These are phyloP conservation scores for Scheffersomyces spartinae DNA, from an alignment of 805 yeast genomes.

Conservation along the genomic window DNA sequence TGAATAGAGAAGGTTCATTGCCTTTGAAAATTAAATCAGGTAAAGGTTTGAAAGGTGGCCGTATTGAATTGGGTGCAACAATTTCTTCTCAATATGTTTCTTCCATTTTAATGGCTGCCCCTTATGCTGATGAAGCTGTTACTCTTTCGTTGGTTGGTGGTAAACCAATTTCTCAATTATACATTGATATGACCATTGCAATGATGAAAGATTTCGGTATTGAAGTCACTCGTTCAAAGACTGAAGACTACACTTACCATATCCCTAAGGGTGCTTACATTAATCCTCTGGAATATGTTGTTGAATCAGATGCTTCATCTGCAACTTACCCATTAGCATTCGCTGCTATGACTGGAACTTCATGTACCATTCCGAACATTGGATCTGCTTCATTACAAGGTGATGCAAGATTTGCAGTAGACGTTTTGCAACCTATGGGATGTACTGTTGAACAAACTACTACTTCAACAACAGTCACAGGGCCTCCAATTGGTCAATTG, in stretches of 20 bases:
- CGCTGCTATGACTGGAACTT: constrained; percentile 92
- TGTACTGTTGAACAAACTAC: constrained; percentile 76
- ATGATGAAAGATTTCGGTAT: constrained; percentile 93
- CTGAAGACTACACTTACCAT: constrained; percentile 76
- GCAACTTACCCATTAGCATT: constrained; percentile 97
- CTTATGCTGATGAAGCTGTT: constrained; percentile 83
- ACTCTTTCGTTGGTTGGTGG: constrained; percentile 88
- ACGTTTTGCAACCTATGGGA: constrained; percentile 91
- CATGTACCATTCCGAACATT: constrained; percentile 88
- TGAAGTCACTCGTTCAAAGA: constrained; percentile 51
- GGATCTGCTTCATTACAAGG: constrained; percentile 91
- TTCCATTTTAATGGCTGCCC: constrained; percentile 93
- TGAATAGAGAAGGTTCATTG: constrained; percentile 68
- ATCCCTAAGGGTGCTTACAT: constrained; percentile 76
- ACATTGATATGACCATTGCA: constrained; percentile 92
- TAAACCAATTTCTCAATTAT: constrained; percentile 89
- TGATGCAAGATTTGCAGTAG: constrained; percentile 92
- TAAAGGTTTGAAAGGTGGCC: constrained; percentile 72
- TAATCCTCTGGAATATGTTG: constrained; percentile 76
- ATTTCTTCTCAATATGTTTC: constrained; percentile 97
- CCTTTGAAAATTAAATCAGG: constrained; percentile 70
- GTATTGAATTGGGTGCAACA: constrained; percentile 89
- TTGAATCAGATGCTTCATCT: constrained; percentile 95
- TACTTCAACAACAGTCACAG: constrained; percentile 83
- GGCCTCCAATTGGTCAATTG: constrained; percentile 64